Evolutionary conservation across 106 monocot genomes (phyloP), one percentile per base, ranked within the genome.

Genomic region (Dactylorhiza incarnata): DNA sequence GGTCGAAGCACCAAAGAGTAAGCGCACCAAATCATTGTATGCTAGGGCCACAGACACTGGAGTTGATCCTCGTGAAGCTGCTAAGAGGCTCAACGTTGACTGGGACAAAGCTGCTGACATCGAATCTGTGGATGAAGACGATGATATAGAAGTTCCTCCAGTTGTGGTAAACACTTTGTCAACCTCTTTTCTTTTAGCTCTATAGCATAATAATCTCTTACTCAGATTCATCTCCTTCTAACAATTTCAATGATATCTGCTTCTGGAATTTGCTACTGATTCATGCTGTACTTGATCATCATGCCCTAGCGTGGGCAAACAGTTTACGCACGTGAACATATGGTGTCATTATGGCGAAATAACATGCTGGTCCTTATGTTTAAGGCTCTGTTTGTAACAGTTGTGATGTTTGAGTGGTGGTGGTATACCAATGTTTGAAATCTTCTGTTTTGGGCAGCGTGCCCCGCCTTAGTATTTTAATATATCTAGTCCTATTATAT

Each of bases 41-140:
- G 95, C 95, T 69, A 95, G 75, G 76, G 87, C 82, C 23, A 96
- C 95, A 55, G 90, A 96, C 77, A 96, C 93, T 29, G 95, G 95
- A 74, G 53, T 96, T 45, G 87, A 96, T 88, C 89, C 87, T 11
- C 19, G 78, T 71, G 88, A 77, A 73, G 90, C 95, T 75, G 93
- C 90, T 10, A 93, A 84, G 82, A 87, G 90, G 77, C 86, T 96
- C 67, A 91, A 93, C 46, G 78, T 96, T 51, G 95, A 96, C 79
- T 96, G 95, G 95, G 95, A 96, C 83, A 75, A 85, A 15, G 93
- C 90, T 71, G 95, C 87, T 48, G 88, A 90, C 71, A 83, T 96
- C 7, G 85, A 91, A 68, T 24, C 62, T 7, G 93, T 87, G 37
- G 92, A 86, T 6, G 85, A 96, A 22, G 68, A 43, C 29, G 90